Percentiles rank a stretch among this genome's conserved stretches.
These are phyloP conservation scores for Diplocarpon rosae DNA, from an alignment of 2,329 filamentous ascomycete species.

Conservation along the genomic window DNA sequence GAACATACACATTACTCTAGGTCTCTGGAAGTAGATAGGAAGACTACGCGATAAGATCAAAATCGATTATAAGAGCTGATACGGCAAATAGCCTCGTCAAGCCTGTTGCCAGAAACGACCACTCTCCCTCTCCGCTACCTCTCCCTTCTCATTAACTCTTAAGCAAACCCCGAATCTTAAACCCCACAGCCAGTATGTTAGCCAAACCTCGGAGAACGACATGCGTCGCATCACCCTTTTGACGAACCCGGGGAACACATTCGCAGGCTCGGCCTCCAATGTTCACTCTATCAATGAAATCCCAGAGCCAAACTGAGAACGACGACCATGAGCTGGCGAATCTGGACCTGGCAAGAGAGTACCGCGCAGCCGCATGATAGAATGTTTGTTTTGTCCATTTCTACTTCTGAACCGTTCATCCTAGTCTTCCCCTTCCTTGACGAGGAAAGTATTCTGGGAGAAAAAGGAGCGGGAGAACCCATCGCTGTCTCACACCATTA, in stretches of 20 bases:
- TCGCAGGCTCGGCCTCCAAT: constrained; percentile 62
- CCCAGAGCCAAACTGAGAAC: constrained; percentile 51
- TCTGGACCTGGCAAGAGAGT: constrained; percentile 22
- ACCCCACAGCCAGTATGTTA: constrained; percentile 70
- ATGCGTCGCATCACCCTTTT: constrained; percentile 68
- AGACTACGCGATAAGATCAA: no score
- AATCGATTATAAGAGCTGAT: no score
- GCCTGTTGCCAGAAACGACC: no score
- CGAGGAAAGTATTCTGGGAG: constrained; percentile 49
- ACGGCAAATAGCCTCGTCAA: no score
- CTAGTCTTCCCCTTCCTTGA: constrained; percentile 40
- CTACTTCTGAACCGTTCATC: constrained; percentile 35
- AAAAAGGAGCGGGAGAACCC: constrained; percentile 46
- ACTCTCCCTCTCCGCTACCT: no score
- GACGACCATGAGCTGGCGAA: constrained; percentile 21
- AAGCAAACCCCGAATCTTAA: constrained; percentile 29
- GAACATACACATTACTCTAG: no score
- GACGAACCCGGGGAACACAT: constrained; percentile 46
- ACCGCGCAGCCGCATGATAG: constrained; percentile 21
- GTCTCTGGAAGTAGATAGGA: no score
- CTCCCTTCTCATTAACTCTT: no score
- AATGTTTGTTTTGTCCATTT: constrained; percentile 20
- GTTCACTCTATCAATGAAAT: constrained; percentile 73
- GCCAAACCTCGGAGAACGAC: constrained; percentile 70
- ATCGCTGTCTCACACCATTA: constrained; percentile 47